Evolutionary conservation across 768 basidiomycete genomes (phyloP), one percentile per base, ranked within the genome.

Genomic region (Rossbeevera mucosa): DNA sequence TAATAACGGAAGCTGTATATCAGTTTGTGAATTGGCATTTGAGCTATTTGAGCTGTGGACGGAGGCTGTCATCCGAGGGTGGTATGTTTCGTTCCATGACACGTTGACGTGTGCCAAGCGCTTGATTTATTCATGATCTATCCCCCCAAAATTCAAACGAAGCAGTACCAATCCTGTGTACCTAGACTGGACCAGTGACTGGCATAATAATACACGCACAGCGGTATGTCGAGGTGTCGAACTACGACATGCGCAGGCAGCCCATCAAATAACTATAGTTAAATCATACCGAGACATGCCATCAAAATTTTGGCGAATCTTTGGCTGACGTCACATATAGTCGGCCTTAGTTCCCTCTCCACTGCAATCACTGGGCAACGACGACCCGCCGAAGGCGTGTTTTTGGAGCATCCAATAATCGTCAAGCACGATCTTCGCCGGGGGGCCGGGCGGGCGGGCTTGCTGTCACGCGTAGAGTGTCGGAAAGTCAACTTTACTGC

Each of bases 131-230:
- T 14, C 31, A 33, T 36, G n/a, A 36, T 36, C 33, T n/a, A 7
- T 40, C 38, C 38, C 20, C 33, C n/a, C 4, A 6, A 40, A 41
- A 41, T 41, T 5, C 20, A 41, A 21, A 41, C 44, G 20, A 25
- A 40, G 24, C 43, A 26, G 43, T n/a, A 33, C 14, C 5, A n/a
- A n/a, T 38, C 36, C 8, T 16, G 36, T n/a, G 18, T 36, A 21
- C 11, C 13, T 41, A 20, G n/a, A n/a, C n/a, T n/a, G n/a, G n/a
- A n/a, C n/a, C n/a, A n/a, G n/a, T n/a, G n/a, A n/a, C 28, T 47
- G 8, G 44, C 24, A 29, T 60, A 53, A 22, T 18, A 14, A 50
- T 53, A 51, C 51, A 52, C 20, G 16, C 21, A 41, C 20, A 13
- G 28, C 13, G 22, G 48, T 18, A 25, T 42, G 44, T 36, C 31